Evolutionary conservation across 139 green algal genomes (phyloP).

Genomic region (Coelastrella sp.): DNA sequence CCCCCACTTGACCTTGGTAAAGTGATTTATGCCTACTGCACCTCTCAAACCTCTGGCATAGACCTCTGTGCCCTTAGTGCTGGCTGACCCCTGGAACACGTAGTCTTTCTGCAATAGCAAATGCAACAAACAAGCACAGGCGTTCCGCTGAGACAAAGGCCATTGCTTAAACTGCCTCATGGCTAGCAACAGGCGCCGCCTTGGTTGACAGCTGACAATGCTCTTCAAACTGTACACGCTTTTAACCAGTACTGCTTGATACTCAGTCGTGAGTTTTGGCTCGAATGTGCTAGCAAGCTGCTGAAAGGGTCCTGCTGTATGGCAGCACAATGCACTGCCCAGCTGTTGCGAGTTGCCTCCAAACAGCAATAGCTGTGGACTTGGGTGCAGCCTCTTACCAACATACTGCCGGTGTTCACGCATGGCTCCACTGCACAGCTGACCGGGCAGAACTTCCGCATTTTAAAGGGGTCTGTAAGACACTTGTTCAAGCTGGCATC

Average conservation of each 20-base stretch:
- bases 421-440: slow-evolving; percentile 53
- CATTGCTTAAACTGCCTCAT: too few relatives aligned
- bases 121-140: too few relatives aligned
- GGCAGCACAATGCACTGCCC: too few relatives aligned
- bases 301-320: too few relatives aligned
- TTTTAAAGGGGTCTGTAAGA: slow-evolving; percentile 60
- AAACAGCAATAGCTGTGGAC: background rate
- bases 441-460: slow-evolving; percentile 57
- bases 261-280: too few relatives aligned
- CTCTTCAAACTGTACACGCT: too few relatives aligned
- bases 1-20: background rate
- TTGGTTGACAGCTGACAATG: too few relatives aligned
- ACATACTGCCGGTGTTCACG: slow-evolving; percentile 25
- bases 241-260: too few relatives aligned
- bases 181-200: too few relatives aligned
- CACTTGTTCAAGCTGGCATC: slow-evolving; percentile 50
- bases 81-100: slow-evolving; percentile 6
- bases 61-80: background rate
- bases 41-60: background rate
- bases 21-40: slow-evolving; percentile 16
- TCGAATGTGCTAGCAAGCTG: too few relatives aligned
- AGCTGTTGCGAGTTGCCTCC: background rate
- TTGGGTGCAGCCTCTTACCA: slow-evolving; percentile 42
- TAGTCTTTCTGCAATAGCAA: background rate
- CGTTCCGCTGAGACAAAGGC: too few relatives aligned